Base-by-base conservation (phyloP, 1,284 basidiomycete genomes). In the Ustilago sp. region DNA sequence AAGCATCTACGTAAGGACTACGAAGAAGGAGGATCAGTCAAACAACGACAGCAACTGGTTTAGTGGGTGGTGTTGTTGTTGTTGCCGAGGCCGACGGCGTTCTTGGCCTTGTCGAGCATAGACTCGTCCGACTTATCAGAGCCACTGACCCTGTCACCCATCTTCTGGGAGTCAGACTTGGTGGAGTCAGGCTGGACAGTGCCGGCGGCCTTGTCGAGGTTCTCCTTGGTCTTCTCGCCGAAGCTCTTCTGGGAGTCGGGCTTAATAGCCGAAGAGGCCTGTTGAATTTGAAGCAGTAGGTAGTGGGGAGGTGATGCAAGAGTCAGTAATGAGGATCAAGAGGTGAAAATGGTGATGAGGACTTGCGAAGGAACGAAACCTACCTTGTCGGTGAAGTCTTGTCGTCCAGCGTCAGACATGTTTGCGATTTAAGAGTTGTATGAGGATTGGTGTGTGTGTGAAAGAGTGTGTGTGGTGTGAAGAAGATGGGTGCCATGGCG, bases 61-160 rank as follows among this genome's bases (percentile, higher is more conserved):
- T 60, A 64, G 28, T 43, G 9, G 57, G 51, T 54, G 60, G 43
- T 48, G 57, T 68, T 68, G 74, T 70, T 68, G 74, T 70, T 74
- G 71, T 68, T 50, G 68, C 60, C 60, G 43, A 80, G 68, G 60
- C 78, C 78, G 56, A 80, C 66, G 48, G 78, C 71, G 71, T 80
- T 68, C 78, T 80, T 80, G 59, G 74, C 78, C 67, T 77, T 74
- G 78, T 77, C 74, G 63, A 80, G 45, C 72, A 80, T 31, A 32
- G 74, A 77, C 60, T 71, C 68, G 66, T 80, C 68, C 36, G 72
- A 70, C 66, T 80, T 64, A 68, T 80, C 69, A 35, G 50, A 53
- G 63, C 72, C 88, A 70, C 89, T 89, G 80, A 90, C 12, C 59
- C 86, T 83, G 86, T 92, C 91, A 57, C 89, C 87, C n/a, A 87